Evolutionary conservation across 1,284 basidiomycete species (phyloP).

Genomic region (Pascua guehoae): DNA sequence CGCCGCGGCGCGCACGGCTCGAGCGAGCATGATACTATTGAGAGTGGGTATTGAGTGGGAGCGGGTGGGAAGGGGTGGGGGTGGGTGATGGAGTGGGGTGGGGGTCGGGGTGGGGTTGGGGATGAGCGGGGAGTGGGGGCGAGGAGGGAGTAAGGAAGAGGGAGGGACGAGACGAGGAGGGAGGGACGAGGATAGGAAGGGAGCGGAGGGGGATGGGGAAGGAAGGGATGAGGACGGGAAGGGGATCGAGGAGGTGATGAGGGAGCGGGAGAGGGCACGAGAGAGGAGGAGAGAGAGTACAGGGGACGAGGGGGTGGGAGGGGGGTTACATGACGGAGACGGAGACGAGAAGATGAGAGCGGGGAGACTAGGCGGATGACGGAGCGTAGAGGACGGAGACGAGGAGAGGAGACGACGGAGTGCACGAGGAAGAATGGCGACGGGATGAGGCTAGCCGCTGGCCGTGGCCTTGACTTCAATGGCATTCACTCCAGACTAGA

Average conservation of each 20-base stretch:
- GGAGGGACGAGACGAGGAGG: not conserved
- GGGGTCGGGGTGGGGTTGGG: not conserved
- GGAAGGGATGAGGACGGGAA: not conserved
- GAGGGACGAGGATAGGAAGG: too few species aligned
- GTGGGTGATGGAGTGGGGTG: not conserved
- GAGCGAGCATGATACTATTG: conserved; percentile 23
- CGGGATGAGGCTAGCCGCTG: too few species aligned
- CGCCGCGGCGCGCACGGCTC: conserved; percentile 22
- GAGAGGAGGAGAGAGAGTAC: not conserved
- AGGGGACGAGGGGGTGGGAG: not conserved
- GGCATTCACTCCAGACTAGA: too few species aligned
- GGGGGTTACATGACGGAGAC: too few species aligned
- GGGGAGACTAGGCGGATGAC: too few species aligned
- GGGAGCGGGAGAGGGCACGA: not conserved
- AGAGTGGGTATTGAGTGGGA: conserved; percentile 24
- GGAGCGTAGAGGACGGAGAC: too few species aligned
- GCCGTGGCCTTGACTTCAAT: too few species aligned
- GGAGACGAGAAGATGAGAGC: not conserved
- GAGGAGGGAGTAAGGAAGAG: not conserved
- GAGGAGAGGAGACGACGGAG: too few species aligned
- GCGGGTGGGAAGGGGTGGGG: not conserved
- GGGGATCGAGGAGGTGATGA: not conserved
- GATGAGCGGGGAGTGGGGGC: too few species aligned
- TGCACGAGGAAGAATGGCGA: too few species aligned
- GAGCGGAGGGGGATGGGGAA: too few species aligned